A percentile compares a stretch with the other conserved stretches of the same genome.
These are phyloP conservation scores for Tephrocybe sp. DNA, from an alignment of 768 basidiomycete species.

Conservation along the genomic window DNA sequence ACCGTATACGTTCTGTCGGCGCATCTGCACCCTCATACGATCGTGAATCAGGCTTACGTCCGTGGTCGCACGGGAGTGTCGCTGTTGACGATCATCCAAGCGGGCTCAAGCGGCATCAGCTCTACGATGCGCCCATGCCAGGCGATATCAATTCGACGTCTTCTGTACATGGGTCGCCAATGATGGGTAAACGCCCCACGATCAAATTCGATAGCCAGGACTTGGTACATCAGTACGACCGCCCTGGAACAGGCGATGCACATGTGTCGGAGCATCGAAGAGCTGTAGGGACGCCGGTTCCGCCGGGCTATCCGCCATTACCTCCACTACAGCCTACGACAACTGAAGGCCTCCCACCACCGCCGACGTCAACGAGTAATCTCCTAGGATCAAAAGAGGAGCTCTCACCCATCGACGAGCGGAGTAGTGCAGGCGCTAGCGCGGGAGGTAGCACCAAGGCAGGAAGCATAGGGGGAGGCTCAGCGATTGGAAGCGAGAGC, in stretches of 20 bases:
- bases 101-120: slow-evolving; percentile 73
- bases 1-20: slow-evolving; percentile 34
- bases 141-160: slow-evolving; percentile 38
- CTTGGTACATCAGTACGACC: slow-evolving; percentile 70
- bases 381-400: slow-evolving; percentile 29
- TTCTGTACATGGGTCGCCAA: slow-evolving; percentile 30
- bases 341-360: slow-evolving; percentile 15
- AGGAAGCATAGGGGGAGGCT: slow-evolving; percentile 7
- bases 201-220: slow-evolving; percentile 80
- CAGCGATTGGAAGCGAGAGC: slow-evolving; percentile 3
- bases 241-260: slow-evolving; percentile 48
- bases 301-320: slow-evolving; percentile 32
- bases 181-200: slow-evolving; percentile 45
- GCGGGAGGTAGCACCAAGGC: slow-evolving; percentile 12
- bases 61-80: slow-evolving; percentile 7
- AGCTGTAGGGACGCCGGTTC: slow-evolving; percentile 30
- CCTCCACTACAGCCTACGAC: slow-evolving; percentile 26
- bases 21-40: slow-evolving; percentile 32
- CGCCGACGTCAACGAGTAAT: slow-evolving; percentile 15
- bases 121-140: slow-evolving; percentile 88
- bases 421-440: slow-evolving; percentile 14
- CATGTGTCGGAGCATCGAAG: slow-evolving; percentile 44
- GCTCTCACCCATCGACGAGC: slow-evolving; percentile 6
- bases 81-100: slow-evolving; percentile 24
- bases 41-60: slow-evolving; percentile 21